Evolutionary conservation across 352 stramenopile genomes (phyloP), one percentile per base, ranked within the genome.

Genomic region (Pythium dissimile): DNA sequence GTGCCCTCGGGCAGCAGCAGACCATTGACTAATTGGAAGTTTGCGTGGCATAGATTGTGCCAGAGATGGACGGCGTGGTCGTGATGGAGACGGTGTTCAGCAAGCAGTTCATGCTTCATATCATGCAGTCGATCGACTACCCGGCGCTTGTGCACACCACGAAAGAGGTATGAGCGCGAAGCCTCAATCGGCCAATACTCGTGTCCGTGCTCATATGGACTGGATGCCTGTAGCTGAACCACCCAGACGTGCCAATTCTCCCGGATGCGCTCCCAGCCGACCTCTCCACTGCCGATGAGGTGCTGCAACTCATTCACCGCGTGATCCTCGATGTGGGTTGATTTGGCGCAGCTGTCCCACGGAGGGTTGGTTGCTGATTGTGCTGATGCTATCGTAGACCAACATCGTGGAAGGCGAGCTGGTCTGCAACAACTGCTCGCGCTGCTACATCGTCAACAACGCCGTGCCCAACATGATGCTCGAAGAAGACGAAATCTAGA

Each of bases 91-190:
- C 82, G 38, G 66, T 90, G 26, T 94, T 82, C 70, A 87, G 74
- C 62, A 92, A 94, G 69, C 66, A 60, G 34, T 94, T 94, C 59
- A 89, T 92, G 77, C 62, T 91, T 47, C 81, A 94, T 66, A 89
- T 94, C 59, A 84, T 94, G 72, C 77, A 86, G 62, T 87, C 82
- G 62, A 94, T 94, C 52, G 84, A 94, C 73, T 94, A 91, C 70
- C 50, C 59, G 37, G 84, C 77, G 48, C 64, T 94, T n/a, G 72
- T 67, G 38, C 62, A 88, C 53, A 92, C 84, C 21, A 89, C 80
- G 24, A 79, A 83, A 54, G 80, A 94, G 70, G 83, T 91, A 39
- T 11, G 34, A 41, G 28, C 20, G 28, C 26, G 48, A 27, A 12
- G 39, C 32, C 21, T 32, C 26, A 54, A 24, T 13, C 8, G 37